A percentile compares a stretch with the other conserved stretches of the same genome.
Evolutionary conservation across 1,284 basidiomycete species (phyloP).

Genomic region (Pterulicium gracile): DNA sequence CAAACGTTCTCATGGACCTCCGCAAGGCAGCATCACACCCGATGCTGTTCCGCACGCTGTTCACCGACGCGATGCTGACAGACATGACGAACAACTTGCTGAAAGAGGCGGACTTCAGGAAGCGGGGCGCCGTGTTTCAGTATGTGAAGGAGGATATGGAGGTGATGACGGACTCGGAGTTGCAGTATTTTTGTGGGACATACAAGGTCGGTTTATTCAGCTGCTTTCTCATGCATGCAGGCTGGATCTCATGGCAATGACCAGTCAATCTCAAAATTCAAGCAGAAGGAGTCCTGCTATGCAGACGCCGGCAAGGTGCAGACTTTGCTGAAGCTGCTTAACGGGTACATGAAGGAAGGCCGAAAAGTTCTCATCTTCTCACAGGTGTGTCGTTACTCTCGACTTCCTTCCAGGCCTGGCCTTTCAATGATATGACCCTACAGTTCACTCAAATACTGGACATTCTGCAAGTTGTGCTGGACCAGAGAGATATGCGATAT

Average conservation of each 20-base stretch:
- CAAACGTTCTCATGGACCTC: constrained; percentile 92
- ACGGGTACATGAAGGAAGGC: constrained; percentile 56
- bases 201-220: constrained; percentile 56
- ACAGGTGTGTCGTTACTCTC: constrained; percentile 45
- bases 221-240: too few relatives aligned
- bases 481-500: constrained; percentile 68
- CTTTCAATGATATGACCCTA: not conserved
- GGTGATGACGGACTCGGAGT: constrained; percentile 91
- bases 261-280: constrained; percentile 72
- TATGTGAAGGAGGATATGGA: constrained; percentile 88
- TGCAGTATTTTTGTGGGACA: constrained; percentile 71
- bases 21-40: constrained; percentile 95
- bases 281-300: constrained; percentile 70
- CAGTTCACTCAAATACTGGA: constrained; percentile 94
- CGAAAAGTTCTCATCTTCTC: constrained; percentile 91
- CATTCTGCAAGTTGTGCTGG: constrained; percentile 83
- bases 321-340: constrained; percentile 63
- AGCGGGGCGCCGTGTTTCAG: constrained; percentile 67
- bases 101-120: constrained; percentile 85
- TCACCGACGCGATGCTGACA: constrained; percentile 68
- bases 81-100: constrained; percentile 76
- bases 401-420: not conserved
- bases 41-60: constrained; percentile 84
- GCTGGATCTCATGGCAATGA: too few relatives aligned
- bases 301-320: constrained; percentile 86